phyloP scores from a whole-genome alignment of 495 filamentous ascomycete species.

The Tuber aestivum region DNA sequence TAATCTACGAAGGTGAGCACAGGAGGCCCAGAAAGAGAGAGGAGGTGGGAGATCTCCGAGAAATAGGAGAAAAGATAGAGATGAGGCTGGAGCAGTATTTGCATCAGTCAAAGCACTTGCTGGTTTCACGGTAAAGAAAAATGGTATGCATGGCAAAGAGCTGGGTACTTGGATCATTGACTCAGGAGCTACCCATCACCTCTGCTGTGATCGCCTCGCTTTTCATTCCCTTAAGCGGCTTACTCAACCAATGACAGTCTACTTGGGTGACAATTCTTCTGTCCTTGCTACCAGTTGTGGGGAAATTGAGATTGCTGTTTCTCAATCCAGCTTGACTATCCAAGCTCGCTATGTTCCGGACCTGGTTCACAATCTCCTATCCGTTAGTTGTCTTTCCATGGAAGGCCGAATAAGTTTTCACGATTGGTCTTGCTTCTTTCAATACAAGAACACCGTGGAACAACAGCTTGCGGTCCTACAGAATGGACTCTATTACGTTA shows the following conservation, averaged over 20 bases:
- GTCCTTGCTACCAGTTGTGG: background rate
- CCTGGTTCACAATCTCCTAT: background rate
- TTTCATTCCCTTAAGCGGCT: background rate
- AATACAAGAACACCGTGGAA: background rate
- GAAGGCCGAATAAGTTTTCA: background rate
- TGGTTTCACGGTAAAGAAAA: background rate
- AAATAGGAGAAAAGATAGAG: background rate
- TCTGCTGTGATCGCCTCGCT: background rate
- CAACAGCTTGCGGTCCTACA: background rate
- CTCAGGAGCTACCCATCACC: background rate
- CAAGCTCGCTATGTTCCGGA: background rate
- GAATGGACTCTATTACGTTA: background rate
- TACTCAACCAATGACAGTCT: background rate
- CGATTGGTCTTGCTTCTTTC: background rate
- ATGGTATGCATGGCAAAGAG: accelerated
- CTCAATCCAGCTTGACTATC: background rate
- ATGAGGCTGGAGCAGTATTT: background rate
- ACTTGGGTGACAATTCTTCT: background rate
- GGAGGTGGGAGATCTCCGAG: background rate
- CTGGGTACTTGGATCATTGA: background rate
- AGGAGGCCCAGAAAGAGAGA: background rate
- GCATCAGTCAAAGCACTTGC: background rate
- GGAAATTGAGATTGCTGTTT: background rate
- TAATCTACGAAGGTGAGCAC: background rate
- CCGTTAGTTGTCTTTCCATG: background rate